A percentile compares a stretch with the other conserved stretches of the same genome.
These are phyloP conservation scores for Polygonum aviculare DNA, from an alignment of 148 eudicot species.

Conservation along the genomic window DNA sequence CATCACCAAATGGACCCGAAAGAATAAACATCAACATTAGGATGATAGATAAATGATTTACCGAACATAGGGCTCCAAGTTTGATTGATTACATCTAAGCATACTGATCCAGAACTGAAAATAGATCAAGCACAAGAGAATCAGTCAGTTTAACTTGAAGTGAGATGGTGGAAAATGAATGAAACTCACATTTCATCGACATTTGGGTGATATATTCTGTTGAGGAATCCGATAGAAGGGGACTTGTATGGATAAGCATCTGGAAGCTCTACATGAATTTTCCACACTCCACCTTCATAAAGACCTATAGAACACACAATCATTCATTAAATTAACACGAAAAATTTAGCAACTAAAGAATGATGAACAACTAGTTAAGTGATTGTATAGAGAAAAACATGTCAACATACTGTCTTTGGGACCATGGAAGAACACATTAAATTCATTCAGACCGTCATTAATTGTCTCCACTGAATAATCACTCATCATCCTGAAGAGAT, in stretches of 20 bases:
- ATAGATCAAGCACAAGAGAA: neutral
- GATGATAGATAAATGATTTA: slow-evolving; percentile 17
- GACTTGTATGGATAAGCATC: slow-evolving; percentile 86
- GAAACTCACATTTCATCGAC: slow-evolving; percentile 65
- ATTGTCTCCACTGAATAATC: slow-evolving; percentile 69
- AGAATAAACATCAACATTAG: neutral
- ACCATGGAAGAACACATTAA: slow-evolving; percentile 77
- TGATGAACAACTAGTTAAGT: neutral
- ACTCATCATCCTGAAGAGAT: slow-evolving; percentile 68
- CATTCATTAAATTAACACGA: neutral
- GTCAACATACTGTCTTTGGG: slow-evolving; percentile 68
- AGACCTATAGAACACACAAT: slow-evolving; percentile 29
- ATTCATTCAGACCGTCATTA: slow-evolving; percentile 64
- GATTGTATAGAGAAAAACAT: neutral
- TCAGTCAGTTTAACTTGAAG: neutral
- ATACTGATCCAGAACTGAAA: slow-evolving; percentile 71
- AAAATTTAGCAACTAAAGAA: neutral
- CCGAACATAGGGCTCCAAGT: slow-evolving; percentile 96
- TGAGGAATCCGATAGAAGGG: slow-evolving; percentile 60
- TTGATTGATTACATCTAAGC: slow-evolving; percentile 78
- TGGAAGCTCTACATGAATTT: slow-evolving; percentile 67
- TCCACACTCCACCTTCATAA: slow-evolving; percentile 90
- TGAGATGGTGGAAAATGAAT: neutral
- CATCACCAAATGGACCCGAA: neutral
- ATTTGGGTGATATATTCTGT: slow-evolving; percentile 80